Evolutionary conservation across 805 yeast genomes (phyloP).

Genomic region (Danielia reshetovae): DNA sequence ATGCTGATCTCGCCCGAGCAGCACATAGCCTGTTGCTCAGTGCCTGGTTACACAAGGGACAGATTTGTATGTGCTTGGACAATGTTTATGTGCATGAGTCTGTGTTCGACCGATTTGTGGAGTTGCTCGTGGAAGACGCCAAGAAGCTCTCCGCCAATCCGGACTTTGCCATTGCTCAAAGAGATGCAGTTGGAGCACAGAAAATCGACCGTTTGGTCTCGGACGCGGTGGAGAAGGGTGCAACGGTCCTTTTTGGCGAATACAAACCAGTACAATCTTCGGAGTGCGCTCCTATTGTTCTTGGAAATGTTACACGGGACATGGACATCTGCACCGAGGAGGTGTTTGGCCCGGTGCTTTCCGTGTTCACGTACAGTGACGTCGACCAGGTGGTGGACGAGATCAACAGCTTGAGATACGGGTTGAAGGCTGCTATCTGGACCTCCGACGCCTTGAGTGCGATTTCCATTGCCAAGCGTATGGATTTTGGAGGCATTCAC

Average conservation of each 20-base stretch:
- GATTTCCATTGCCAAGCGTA: conserved; percentile 25
- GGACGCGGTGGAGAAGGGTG: conserved; percentile 39
- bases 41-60: conserved; percentile 44
- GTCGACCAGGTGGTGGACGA: conserved; percentile 6
- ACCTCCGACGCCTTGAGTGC: conserved; percentile 32
- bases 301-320: conserved; percentile 26
- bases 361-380: conserved; percentile 24
- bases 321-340: conserved; percentile 31
- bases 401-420: conserved; percentile 20
- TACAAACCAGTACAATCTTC: background rate
- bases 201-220: conserved; percentile 23
- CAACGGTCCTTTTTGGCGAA: conserved; percentile 24
- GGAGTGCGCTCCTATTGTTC: conserved; percentile 25
- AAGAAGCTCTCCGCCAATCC: conserved; percentile 11
- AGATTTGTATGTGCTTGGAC: conserved; percentile 47
- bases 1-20: conserved; percentile 32
- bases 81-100: conserved; percentile 31
- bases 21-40: conserved; percentile 25
- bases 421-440: conserved; percentile 44
- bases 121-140: conserved; percentile 16
- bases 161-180: conserved; percentile 24
- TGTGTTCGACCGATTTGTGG: conserved; percentile 27
- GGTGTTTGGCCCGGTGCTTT: conserved; percentile 42
- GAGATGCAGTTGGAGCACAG: conserved; percentile 22
- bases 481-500: conserved; percentile 41